Base-by-base conservation (phyloP, 2,329 filamentous ascomycete genomes). In the Hymenoscyphus repandus region DNA sequence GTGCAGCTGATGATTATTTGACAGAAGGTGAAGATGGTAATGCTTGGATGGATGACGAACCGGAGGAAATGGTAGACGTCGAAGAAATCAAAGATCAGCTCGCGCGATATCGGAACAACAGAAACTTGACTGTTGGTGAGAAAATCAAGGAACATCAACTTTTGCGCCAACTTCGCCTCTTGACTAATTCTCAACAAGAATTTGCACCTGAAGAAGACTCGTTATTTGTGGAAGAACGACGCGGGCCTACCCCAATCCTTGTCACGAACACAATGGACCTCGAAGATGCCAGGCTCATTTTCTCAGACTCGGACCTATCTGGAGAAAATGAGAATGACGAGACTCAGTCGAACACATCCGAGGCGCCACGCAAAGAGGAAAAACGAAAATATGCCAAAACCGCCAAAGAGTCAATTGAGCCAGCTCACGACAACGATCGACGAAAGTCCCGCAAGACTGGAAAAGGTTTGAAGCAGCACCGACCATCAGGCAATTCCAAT, bases 401-500 rank as follows among this genome's bases (percentile, higher is more conserved):
- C 6, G 40, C 40, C 22, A 27, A 15, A 15, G 40, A 43, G 12
- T 9, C 22, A 1, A 30, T 43, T 5, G 40, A 30, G 3, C 40
- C 27, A 30, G 27, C 40, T 11, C 12, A 20, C 15, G 22, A n/a
- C 13, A 43, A 43, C 30, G 13, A n/a, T 30, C 40, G 32, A 32
- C 40, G 40, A 22, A 43, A 43, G 40, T 13, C 15, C 20, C 9
- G 9, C 18, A 42, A 42, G 22, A 30, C 11, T 30, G 47, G n/a
- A 12, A 59, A 53, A 32, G 41, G 12, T 37, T 31, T 32, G 6
- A 51, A 47, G 31, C 51, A 47, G 30, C 44, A 17, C 27, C 51
- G 18, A 36, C 13, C 22, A 1, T 44, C 45, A 45, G 20, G 36
- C 20, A 46, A 34, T 13, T 27, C 22, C 4, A 7, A 27, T 7